Evolutionary conservation across 352 stramenopile species (phyloP), one percentile per base, ranked within the genome.

Genomic region (Blastocystis sp.): DNA sequence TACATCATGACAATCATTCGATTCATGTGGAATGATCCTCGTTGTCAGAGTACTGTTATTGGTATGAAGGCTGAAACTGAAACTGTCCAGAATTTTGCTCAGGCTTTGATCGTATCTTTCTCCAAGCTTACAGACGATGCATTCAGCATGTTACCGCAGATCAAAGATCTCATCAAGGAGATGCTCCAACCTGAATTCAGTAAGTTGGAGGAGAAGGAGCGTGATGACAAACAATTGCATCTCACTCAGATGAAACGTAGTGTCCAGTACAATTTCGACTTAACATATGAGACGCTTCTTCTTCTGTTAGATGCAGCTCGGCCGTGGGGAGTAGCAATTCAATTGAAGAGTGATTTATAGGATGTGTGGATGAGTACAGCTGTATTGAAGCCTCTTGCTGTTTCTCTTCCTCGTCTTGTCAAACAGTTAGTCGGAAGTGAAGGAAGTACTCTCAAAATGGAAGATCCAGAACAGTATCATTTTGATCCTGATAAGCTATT

Each of bases 351-450:
- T 75, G 12, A 80, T 14, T 19, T 21, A 42, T 86, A 86, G 75
- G 75, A 86, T n/a, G 27, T 86, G 16, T 86, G 75, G 75, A 66
- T 86, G 75, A 65, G 54, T 14, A 37, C 71, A 12, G 16, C 32
- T 19, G 56, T 46, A 0, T 58, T 71, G 19, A 54, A 77, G 19
- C 27, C n/a, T 16, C 49, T 86, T 21, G 75, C 75, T 19, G 39
- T 57, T 5, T 73, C 43, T 0, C 37, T 86, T 6, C 57, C 75
- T 27, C 57, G 61, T 24, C 57, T 86, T 16, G 57, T 86, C 6
- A 24, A 86, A 39, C 75, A 86, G 42, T n/a, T 86, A 5, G 75
- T 86, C 12, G 75, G 75, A 42, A 86, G 71, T 43, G 75, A 86
- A 39, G 75, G 75, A 16, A 42, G 29, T 42, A 7, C 39, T 32